Evolutionary conservation across 2,329 filamentous ascomycete species (phyloP).

Genomic region (Rutstroemia sp.): DNA sequence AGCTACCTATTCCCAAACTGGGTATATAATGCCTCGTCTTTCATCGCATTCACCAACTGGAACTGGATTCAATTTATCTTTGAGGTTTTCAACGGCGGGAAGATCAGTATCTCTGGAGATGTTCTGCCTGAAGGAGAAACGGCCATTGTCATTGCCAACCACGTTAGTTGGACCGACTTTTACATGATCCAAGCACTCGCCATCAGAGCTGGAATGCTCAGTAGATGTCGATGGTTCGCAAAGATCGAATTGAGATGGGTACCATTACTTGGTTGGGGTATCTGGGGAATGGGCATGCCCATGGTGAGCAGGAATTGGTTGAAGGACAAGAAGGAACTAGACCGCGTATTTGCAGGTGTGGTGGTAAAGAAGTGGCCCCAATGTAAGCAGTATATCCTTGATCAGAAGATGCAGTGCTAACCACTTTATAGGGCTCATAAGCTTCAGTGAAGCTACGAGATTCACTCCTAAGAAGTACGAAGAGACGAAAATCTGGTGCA

Average conservation of each 20-base stretch:
- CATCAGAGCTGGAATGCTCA: constrained; percentile 47
- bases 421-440: constrained; percentile 48
- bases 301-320: constrained; percentile 54
- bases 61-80: constrained; percentile 51
- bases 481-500: constrained; percentile 46
- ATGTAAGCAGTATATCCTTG: constrained; percentile 39
- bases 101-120: constrained; percentile 47
- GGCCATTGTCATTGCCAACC: constrained; percentile 53
- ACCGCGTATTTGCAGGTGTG: constrained; percentile 49
- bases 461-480: constrained; percentile 47
- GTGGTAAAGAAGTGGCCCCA: constrained; percentile 45
- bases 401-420: constrained; percentile 4
- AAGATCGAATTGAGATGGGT: constrained; percentile 52
- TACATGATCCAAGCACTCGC: constrained; percentile 57
- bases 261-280: constrained; percentile 55
- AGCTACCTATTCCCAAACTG: constrained; percentile 40
- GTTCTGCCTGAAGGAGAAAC: constrained; percentile 45
- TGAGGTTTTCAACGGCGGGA: constrained; percentile 43
- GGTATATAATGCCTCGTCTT: constrained; percentile 48
- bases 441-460: constrained; percentile 57
- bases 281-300: constrained; percentile 60
- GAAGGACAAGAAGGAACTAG: constrained; percentile 47
- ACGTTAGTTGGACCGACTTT: constrained; percentile 56
- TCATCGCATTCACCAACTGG: constrained; percentile 48
- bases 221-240: constrained; percentile 55